A percentile compares a stretch with the other conserved stretches of the same genome.
These are phyloP conservation scores for Gymnopilus dilepis DNA, from an alignment of 768 basidiomycete species.

Conservation along the genomic window DNA sequence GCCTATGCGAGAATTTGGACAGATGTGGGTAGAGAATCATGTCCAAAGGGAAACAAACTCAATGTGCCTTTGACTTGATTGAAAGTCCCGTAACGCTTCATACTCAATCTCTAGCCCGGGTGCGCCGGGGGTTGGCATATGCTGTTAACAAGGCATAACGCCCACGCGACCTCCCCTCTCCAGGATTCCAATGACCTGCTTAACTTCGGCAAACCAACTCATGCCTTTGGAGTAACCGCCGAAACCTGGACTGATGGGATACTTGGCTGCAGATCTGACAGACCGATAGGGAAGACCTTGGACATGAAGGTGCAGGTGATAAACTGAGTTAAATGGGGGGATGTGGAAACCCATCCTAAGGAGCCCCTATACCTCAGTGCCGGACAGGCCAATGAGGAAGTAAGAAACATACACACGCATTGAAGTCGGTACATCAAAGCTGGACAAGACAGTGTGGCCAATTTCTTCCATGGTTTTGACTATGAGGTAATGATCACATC, in stretches of 20 bases:
- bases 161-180: constrained; percentile 56
- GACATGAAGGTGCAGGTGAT: constrained; percentile 79
- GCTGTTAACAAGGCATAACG: constrained; percentile 50
- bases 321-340: constrained; percentile 74
- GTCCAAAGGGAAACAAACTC: not conserved
- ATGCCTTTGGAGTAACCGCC: constrained; percentile 61
- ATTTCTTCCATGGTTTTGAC: constrained; percentile 42
- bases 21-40: constrained; percentile 1
- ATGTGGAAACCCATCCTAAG: constrained; percentile 82
- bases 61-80: constrained; percentile 1
- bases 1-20: constrained; percentile 4
- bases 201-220: constrained; percentile 73
- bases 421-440: constrained; percentile 42
- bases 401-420: constrained; percentile 50
- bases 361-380: constrained; percentile 16
- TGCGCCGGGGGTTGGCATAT: constrained; percentile 5
- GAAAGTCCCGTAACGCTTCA: not conserved
- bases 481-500: constrained; percentile 17
- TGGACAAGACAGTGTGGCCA: constrained; percentile 58
- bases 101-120: not conserved
- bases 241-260: constrained; percentile 47
- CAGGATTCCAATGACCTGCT: constrained; percentile 65
- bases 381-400: not conserved
- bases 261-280: constrained; percentile 44
- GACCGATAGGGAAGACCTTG: constrained; percentile 70